These are phyloP conservation scores for Morella rubra DNA, from an alignment of 306 rosid species.

Conservation along the genomic window DNA sequence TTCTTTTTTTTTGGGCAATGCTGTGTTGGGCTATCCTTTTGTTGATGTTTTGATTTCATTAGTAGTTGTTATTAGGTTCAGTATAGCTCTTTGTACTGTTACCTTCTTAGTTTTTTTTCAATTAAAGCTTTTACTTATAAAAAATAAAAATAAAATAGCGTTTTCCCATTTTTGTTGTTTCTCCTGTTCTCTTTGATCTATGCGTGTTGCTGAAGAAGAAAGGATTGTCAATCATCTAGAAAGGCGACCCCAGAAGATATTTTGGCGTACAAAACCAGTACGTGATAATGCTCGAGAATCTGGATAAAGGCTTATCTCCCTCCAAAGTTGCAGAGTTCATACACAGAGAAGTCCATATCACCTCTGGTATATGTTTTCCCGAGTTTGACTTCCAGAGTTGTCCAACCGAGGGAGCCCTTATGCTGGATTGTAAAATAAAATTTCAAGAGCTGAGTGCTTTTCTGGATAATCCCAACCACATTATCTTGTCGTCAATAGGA, in stretches of 20 bases:
- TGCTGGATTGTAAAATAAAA: constrained; percentile 41
- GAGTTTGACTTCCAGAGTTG: constrained; percentile 34
- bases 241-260: constrained; percentile 47
- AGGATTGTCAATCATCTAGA: constrained; percentile 18
- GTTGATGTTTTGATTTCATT: no score
- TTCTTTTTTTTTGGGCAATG: no score
- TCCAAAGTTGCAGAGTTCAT: constrained; percentile 51
- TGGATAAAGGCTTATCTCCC: constrained; percentile 52
- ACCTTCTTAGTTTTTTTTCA: no score
- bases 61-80: no score
- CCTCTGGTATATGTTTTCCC: constrained; percentile 55
- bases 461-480: constrained; percentile 50
- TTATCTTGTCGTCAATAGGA: constrained; percentile 60
- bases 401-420: constrained; percentile 51
- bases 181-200: not conserved
- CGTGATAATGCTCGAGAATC: constrained; percentile 64
- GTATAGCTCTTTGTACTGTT: no score
- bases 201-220: constrained; percentile 15
- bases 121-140: no score
- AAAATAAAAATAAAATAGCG: no score
- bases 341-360: constrained; percentile 33
- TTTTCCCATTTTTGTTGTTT: constrained; percentile 6
- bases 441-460: constrained; percentile 44
- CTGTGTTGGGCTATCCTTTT: no score
- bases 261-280: constrained; percentile 34